Evolutionary conservation across 1,284 basidiomycete genomes (phyloP).

Genomic region (Boletus holoroseus): DNA sequence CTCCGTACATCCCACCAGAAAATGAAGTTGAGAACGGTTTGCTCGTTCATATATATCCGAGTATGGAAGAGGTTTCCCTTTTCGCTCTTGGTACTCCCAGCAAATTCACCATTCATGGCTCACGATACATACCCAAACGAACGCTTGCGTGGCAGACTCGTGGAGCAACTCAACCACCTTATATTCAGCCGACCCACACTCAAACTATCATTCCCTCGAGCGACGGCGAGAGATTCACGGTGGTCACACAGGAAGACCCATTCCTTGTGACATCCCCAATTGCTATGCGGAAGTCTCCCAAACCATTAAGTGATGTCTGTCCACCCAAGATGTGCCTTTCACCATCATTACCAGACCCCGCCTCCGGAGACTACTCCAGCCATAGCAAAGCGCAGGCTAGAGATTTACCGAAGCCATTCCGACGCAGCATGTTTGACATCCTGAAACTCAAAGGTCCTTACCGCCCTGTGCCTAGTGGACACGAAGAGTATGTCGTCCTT

Average conservation of each 20-base stretch:
- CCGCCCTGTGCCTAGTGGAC: not conserved
- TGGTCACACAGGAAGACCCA: slow-evolving; percentile 26
- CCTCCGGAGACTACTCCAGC: not conserved
- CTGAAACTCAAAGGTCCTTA: slow-evolving; percentile 17
- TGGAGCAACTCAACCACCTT: not conserved
- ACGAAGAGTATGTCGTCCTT: not conserved
- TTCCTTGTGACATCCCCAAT: slow-evolving; percentile 12
- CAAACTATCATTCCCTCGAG: slow-evolving; percentile 21
- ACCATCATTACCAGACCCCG: not conserved
- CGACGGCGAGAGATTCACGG: slow-evolving; percentile 29
- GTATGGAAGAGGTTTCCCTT: slow-evolving; percentile 27
- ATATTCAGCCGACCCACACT: not conserved
- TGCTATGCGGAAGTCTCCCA: not conserved
- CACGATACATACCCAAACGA: slow-evolving; percentile 18
- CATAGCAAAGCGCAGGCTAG: not conserved
- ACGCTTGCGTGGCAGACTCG: slow-evolving; percentile 13
- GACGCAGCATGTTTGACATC: slow-evolving; percentile 30
- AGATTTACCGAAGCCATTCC: slow-evolving; percentile 17
- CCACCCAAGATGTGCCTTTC: slow-evolving; percentile 7
- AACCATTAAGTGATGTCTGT: not conserved
- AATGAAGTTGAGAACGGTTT: slow-evolving; percentile 17
- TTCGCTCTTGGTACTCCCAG: slow-evolving; percentile 31
- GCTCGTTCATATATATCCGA: slow-evolving; percentile 11
- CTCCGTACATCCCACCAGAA: slow-evolving; percentile 34
- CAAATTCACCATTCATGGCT: slow-evolving; percentile 34